These are phyloP conservation scores for Podospora pseudocomata DNA, from an alignment of 495 filamentous ascomycete species.

Conservation along the genomic window DNA sequence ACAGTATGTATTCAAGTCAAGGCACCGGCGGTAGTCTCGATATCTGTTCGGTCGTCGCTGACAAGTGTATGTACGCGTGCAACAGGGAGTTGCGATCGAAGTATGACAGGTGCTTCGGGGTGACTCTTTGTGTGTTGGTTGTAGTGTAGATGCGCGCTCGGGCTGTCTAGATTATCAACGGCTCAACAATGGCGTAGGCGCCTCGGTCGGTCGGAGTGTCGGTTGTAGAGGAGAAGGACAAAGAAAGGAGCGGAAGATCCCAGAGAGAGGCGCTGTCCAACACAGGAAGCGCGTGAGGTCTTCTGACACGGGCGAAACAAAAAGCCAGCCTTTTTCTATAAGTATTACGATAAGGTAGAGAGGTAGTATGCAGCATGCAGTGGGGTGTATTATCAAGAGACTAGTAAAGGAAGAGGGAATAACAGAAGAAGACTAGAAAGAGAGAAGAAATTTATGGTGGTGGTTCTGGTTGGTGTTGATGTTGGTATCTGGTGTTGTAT, in stretches of 20 bases:
- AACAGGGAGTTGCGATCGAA: not conserved
- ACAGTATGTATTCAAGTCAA: not conserved
- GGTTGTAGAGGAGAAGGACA: not conserved
- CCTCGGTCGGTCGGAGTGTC: not conserved
- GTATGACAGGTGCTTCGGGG: not conserved
- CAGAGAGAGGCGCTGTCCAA: not conserved
- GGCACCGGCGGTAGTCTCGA: not conserved
- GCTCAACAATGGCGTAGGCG: not conserved
- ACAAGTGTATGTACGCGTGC: slow-evolving; percentile 2
- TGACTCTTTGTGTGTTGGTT: not conserved
- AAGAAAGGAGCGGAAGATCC: slow-evolving; percentile 6
- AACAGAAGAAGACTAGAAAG: slow-evolving; percentile 1
- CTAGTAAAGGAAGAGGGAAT: not conserved
- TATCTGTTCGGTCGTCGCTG: not conserved
- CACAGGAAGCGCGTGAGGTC: slow-evolving; percentile 1
- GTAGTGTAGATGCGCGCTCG: not conserved
- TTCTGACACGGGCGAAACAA: slow-evolving; percentile 12
- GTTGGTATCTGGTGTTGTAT: not conserved
- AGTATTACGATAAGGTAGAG: slow-evolving; percentile 3
- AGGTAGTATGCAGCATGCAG: too few relatives aligned
- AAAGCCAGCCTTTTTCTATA: slow-evolving; percentile 7
- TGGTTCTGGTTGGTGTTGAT: not conserved
- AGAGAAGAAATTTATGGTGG: not conserved
- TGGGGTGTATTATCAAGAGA: not conserved
- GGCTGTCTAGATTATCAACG: slow-evolving; percentile 1